These are phyloP conservation scores for Styphnolobium japonicum DNA, from an alignment of 306 rosid genomes.

Conservation along the genomic window DNA sequence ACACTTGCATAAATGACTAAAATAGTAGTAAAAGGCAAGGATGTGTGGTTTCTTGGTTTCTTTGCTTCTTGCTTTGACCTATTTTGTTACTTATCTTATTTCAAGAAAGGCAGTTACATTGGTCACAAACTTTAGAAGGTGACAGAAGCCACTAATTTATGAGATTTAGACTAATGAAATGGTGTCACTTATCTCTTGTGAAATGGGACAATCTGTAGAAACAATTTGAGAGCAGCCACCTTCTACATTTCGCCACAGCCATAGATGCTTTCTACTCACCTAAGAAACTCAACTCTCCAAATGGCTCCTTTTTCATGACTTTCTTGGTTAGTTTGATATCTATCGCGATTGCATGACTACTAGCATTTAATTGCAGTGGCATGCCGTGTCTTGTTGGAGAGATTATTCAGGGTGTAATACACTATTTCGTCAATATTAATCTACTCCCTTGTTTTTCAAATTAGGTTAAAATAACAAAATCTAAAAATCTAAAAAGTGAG, in stretches of 20 bases:
- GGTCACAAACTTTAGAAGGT: constrained; percentile 30
- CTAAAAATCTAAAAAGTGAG: not conserved
- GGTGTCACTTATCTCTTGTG: constrained; percentile 11
- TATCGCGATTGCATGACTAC: not conserved
- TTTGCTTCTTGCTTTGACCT: not conserved
- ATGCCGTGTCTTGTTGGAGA: not conserved
- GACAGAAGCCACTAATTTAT: not conserved
- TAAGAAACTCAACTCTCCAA: not conserved
- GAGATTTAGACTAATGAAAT: not conserved
- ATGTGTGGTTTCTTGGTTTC: constrained; percentile 10
- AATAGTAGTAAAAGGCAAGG: constrained; percentile 15
- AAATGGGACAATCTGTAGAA: not conserved
- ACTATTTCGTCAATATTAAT: not conserved
- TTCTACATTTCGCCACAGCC: not conserved
- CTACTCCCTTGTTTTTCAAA: not conserved
- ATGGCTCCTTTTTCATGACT: not conserved
- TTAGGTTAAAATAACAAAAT: no score
- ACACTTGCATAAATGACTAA: not conserved
- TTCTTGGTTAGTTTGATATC: not conserved
- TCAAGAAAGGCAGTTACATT: constrained; percentile 17
- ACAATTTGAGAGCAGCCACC: not conserved
- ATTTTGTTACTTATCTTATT: not conserved
- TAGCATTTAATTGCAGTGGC: not conserved
- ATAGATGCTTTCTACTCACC: not conserved
- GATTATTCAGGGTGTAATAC: not conserved